These are phyloP conservation scores for Linum trigynum DNA, from an alignment of 345 rosid genomes.

Conservation along the genomic window DNA sequence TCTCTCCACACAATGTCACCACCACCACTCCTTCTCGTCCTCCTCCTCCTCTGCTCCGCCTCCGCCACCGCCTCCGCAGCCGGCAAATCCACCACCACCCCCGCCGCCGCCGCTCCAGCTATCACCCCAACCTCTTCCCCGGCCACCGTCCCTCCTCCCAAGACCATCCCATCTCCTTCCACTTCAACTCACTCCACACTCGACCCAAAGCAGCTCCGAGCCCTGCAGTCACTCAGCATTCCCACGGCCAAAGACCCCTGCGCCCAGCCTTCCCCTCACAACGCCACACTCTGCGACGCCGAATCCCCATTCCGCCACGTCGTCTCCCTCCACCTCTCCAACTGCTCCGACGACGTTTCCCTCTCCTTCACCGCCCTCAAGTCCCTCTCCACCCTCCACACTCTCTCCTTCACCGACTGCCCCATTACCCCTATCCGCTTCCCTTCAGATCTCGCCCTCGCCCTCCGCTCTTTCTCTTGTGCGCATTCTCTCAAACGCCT, in stretches of 20 bases:
- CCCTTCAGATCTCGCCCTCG: slow-evolving; percentile 56
- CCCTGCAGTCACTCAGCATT: slow-evolving; percentile 64
- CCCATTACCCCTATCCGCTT: slow-evolving; percentile 45
- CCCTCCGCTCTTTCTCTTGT: slow-evolving; percentile 55
- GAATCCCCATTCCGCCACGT: slow-evolving; percentile 69
- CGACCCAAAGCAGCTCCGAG: slow-evolving; percentile 69
- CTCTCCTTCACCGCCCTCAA: slow-evolving; percentile 48
- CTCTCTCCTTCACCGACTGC: slow-evolving; percentile 66
- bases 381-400: slow-evolving; percentile 60
- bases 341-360: slow-evolving; percentile 56
- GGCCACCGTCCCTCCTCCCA: slow-evolving; percentile 18
- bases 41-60: slow-evolving; percentile 13
- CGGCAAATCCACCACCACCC: slow-evolving; percentile 13
- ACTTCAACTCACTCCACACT: slow-evolving; percentile 35
- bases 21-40: slow-evolving; percentile 21
- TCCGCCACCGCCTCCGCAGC: slow-evolving; percentile 10
- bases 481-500: slow-evolving; percentile 53
- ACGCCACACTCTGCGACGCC: slow-evolving; percentile 47
- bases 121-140: slow-evolving; percentile 25
- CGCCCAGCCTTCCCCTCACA: slow-evolving; percentile 29
- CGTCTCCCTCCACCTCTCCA: slow-evolving; percentile 58
- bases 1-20: slow-evolving; percentile 35
- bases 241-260: slow-evolving; percentile 69
- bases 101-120: background rate
- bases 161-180: slow-evolving; percentile 23